Conservation (phyloP, 345 rosid species). For the Physaria fendleri region DNA sequence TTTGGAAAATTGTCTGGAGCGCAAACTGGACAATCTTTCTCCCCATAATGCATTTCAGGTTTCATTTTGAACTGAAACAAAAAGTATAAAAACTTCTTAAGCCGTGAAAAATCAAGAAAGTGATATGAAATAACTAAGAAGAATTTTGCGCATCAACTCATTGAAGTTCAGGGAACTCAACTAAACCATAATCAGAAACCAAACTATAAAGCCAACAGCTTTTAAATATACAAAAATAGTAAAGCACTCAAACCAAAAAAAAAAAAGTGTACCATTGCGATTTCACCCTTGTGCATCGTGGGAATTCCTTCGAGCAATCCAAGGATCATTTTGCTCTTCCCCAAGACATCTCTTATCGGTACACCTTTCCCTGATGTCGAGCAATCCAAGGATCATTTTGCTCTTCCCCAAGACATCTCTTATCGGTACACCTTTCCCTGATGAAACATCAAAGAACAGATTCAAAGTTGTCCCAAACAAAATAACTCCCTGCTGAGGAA, state of each 20-base stretch:
- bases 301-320: conserved; percentile 89
- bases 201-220: background rate
- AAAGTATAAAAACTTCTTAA: background rate
- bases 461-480: background rate
- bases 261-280: conserved; percentile 90
- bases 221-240: too few relatives aligned
- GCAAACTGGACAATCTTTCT: conserved; percentile 76
- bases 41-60: conserved; percentile 87
- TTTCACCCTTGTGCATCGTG: conserved; percentile 93
- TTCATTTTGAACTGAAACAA: too few relatives aligned
- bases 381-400: conserved; percentile 77
- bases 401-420: conserved; percentile 86
- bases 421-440: conserved; percentile 73
- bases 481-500: background rate
- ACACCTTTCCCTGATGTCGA: conserved; percentile 75
- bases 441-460: conserved; percentile 12
- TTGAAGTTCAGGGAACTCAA: background rate
- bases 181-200: background rate
- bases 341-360: conserved; percentile 67
- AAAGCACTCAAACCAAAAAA: too few relatives aligned
- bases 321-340: conserved; percentile 81
- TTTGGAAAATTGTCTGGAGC: conserved; percentile 64
- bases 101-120: background rate
- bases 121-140: background rate
- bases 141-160: background rate